Base-by-base conservation (phyloP, 768 basidiomycete genomes). In the Boletus vinaceobasis region DNA sequence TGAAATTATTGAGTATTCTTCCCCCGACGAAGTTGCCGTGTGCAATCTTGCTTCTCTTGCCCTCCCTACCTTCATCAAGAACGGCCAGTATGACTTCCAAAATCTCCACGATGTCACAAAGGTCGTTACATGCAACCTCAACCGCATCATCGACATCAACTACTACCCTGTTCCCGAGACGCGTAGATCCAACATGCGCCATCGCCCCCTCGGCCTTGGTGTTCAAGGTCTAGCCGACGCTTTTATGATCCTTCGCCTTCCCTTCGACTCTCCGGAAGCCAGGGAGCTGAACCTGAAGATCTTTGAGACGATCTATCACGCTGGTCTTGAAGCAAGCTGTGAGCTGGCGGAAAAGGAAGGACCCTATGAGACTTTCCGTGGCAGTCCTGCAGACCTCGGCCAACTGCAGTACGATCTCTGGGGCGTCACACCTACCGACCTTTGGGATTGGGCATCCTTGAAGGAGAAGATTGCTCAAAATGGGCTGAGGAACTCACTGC, bases 221-320 rank as follows among this genome's bases (percentile, higher is more conserved):
- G 95, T 98, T 50, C 92, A 99, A 70, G 96, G 97, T 70, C 87
- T 99, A 40, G 97, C 97, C 15, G 97, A 99, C 65, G 82, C 95
- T 2, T 99, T 99, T 79, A 98, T 98, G 94, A 88, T 89, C 26
- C 82, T 99, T 9, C 90, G 88, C 57, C 84, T 98, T 83, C 91
- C 97, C 0, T 99, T 98, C 73, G 97, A 98, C 63, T 93, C 91
- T 2, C 80, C 78, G 17, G 86, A 84, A 42, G 97, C 96, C 14
- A 86, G 88, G 66, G 75, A 85, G 62, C 85, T 99, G 61, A 98
- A 99, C 77, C 79, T 87, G 59, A 85, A 96, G 74, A 98, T 99
- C 72, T 98, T 97, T 71, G 97, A 99, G 79, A 99, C 97, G 14
- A 98, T 99, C 69, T 99, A 98, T 71, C 93, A 99, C 62, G 96